phyloP scores from a whole-genome alignment of 2,329 filamentous ascomycete genomes.

The Parafenestella ontariensis region DNA sequence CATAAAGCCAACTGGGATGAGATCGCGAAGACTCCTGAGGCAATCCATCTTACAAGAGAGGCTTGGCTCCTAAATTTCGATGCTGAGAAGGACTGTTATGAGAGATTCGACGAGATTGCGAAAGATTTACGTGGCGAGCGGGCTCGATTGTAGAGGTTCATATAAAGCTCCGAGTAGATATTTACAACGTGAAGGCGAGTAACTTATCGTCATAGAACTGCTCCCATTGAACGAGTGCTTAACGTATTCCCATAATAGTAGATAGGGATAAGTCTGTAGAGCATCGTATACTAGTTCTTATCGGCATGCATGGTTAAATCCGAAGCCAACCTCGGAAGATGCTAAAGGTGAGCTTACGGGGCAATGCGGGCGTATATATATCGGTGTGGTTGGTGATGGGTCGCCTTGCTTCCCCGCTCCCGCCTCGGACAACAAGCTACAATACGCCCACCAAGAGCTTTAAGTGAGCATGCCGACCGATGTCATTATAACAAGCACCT shows the following conservation, averaged over 20 bases:
- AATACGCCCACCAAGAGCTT: background rate
- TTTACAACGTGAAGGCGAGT: background rate
- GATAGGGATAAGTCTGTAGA: too few species aligned
- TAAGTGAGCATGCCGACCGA: background rate
- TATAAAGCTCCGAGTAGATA: background rate
- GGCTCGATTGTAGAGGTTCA: slow-evolving; percentile 14
- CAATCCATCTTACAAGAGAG: slow-evolving; percentile 38
- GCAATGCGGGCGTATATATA: background rate
- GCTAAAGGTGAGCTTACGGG: background rate
- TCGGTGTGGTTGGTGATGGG: background rate
- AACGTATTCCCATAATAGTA: background rate
- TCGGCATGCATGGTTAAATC: background rate
- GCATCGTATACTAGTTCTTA: too few species aligned
- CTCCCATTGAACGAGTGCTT: background rate
- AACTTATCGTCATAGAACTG: background rate
- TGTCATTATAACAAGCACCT: background rate
- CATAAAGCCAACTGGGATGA: slow-evolving; percentile 42
- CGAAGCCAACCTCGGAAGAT: background rate
- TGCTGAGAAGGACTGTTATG: slow-evolving; percentile 39
- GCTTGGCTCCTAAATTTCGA: slow-evolving; percentile 42
- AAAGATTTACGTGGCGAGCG: slow-evolving; percentile 14
- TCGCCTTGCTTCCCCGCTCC: background rate
- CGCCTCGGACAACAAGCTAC: background rate
- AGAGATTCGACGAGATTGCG: slow-evolving; percentile 35
- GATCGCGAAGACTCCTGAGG: slow-evolving; percentile 33